Base-by-base conservation (phyloP, 345 rosid genomes). In the Gossypium mustelinum region DNA sequence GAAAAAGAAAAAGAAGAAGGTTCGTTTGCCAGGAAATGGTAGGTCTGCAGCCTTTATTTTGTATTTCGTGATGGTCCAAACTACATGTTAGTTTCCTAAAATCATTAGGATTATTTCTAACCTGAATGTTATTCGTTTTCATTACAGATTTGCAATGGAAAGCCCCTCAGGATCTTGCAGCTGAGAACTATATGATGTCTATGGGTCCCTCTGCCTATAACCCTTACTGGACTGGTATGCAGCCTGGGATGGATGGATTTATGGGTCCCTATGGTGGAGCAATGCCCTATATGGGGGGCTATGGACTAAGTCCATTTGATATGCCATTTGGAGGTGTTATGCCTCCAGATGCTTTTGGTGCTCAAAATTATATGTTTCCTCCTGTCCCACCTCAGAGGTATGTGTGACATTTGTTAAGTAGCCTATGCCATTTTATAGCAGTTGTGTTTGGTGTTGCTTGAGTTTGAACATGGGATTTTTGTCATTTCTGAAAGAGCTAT, bases 171-270 rank as follows among this genome's bases (percentile, higher is more conserved):
- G 88, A 91, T 79, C 75, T 82, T 72, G 80, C 86, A 12, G 86
- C 87, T 56, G 94, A 93, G 69, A 94, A 76, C 64, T 90, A 83
- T 84, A 88, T 91, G 98, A 96, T 93, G 98, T 85, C 92, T 58
- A 74, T 87, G 83, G 94, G 89, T 55, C 92, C 92, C 57, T 73
- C 90, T 77, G 81, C 85, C 11, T 88, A 58, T 80, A 90, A 88
- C 75, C 97, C 92, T 51, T 95, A 84, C 76, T 92, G 92, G 90
- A 82, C 58, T 58, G 93, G 98, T 66, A 83, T 88, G 87, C 99
- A 89, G 69, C 93, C 90, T 58, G 91, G 90, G 76, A 82, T 90
- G 86, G 93, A 90, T 62, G 86, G 85, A 48, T 87, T 81, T 58
- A 75, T 82, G 85, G 81, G 83, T 75, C 87, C 93, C 66, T 89